A percentile compares a stretch with the other conserved stretches of the same genome.
Conservation (phyloP, 768 basidiomycete species). For the Crassisporium funariophilum region DNA sequence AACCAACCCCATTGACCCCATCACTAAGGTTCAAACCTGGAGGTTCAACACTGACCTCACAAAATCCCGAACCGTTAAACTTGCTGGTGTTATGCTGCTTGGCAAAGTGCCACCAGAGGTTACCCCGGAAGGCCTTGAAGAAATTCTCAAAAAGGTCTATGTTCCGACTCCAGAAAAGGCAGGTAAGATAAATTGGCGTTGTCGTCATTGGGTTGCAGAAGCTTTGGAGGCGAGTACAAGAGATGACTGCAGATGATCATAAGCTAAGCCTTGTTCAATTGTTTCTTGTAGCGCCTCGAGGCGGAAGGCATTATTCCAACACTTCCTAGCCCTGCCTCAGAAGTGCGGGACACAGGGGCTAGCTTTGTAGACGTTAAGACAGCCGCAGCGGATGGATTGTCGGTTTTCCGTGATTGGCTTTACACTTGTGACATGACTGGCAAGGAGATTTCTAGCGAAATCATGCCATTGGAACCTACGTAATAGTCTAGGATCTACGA, state of each 20-base stretch:
- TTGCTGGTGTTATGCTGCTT: constrained; percentile 5
- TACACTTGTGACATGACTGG: constrained; percentile 3
- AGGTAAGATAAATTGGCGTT: not conserved
- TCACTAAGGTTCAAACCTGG: not conserved
- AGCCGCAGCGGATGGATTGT: too few relatives aligned
- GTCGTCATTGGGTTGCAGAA: constrained; percentile 2
- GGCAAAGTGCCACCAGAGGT: constrained; percentile 2
- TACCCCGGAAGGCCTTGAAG: not conserved
- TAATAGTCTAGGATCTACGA: too few relatives aligned
- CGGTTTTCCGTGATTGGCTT: not conserved
- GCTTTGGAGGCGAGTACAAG: constrained; percentile 4
- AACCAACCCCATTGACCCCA: not conserved
- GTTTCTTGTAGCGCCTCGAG: constrained; percentile 3
- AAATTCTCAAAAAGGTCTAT: not conserved
- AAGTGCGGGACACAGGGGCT: not conserved
- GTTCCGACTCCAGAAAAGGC: constrained; percentile 1
- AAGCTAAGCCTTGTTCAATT: not conserved
- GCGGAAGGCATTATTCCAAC: not conserved
- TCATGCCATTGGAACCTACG: constrained; percentile 2
- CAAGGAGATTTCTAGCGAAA: constrained; percentile 1
- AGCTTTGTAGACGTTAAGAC: not conserved
- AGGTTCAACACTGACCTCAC: not conserved
- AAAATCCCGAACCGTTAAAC: not conserved
- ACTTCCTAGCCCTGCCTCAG: not conserved
- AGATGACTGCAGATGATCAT: too few relatives aligned